Conservation (phyloP, 2,329 filamentous ascomycete species). For the Fusarium sp. region DNA sequence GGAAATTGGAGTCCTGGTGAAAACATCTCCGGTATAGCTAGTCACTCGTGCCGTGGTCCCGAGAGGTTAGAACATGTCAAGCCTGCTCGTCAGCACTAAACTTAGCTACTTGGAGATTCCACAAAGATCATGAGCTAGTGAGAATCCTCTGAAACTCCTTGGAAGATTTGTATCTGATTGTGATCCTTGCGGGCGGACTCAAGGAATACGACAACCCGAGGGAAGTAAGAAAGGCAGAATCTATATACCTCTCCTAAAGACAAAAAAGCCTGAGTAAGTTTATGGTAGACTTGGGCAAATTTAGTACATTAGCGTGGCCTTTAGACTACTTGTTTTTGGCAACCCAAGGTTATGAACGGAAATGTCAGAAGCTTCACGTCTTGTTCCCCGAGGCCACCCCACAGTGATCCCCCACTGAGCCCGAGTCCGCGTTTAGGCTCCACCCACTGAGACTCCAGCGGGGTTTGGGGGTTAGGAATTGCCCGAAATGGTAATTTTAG, state of each 20-base stretch:
- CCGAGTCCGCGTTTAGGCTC: neutral
- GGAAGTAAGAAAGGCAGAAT: neutral
- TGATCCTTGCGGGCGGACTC: neutral
- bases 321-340: neutral
- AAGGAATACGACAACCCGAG: neutral
- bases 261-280: neutral
- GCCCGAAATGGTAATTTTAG: slow-evolving; percentile 16
- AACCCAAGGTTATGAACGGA: neutral
- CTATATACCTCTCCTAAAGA: neutral
- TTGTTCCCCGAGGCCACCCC: neutral
- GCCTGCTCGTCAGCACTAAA: neutral
- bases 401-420: neutral
- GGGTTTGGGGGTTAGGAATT: slow-evolving; percentile 12
- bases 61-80: neutral
- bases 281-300: neutral
- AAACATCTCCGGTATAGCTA: neutral
- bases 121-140: neutral
- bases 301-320: neutral
- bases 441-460: neutral
- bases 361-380: neutral
- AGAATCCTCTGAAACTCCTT: neutral
- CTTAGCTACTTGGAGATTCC: neutral
- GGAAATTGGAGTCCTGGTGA: neutral
- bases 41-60: neutral
- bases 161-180: neutral